Base-by-base conservation (phyloP, 371 early-diverging fungal genomes). In the Syncephalastrum contaminatum region DNA sequence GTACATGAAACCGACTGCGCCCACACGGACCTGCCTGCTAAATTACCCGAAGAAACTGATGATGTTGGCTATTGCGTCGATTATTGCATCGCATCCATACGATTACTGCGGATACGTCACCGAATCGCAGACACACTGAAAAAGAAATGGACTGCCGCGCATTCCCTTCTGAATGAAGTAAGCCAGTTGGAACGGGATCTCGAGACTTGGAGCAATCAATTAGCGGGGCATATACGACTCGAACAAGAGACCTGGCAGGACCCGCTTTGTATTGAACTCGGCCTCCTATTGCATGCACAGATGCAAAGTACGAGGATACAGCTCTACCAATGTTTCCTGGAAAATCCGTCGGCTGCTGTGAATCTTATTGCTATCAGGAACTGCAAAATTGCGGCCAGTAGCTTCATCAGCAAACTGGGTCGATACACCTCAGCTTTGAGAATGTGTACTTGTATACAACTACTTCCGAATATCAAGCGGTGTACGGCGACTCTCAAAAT, bases 51-150 rank as follows among this genome's bases (percentile, higher is more conserved):
- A 14, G 64, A 64, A 20, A 40, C 30, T 7, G 18, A 15, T n/a
- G 64, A 64, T 25, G 47, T 52, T 20, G 59, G 56, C n/a, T 64
- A 58, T 15, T 55, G 64, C 30, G 51, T 64, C 18, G 59, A 59
- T 24, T 64, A 54, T 48, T 51, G 59, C 18, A 43, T 53, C 18
- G 24, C 55, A 43, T 55, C 59, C 16, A 51, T 64, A 20, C 54
- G 59, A n/a, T 25, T 64, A 15, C n/a, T 64, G 19, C 46, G 36
- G 12, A 44, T 64, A 20, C 64, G 54, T 20, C 8, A 44, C 20
- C 22, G 21, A 6, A 58, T 63, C 41, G 44, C 52, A 6, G 27
- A 50, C 13, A 22, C 43, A 6, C 44, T 63, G 2, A 47, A 16
- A 18, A 19, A 22, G 15, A 41, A 47, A 2, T 19, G 25, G 15